phyloP scores from a whole-genome alignment of 805 yeast species.

The Candida coquimbonensis region DNA sequence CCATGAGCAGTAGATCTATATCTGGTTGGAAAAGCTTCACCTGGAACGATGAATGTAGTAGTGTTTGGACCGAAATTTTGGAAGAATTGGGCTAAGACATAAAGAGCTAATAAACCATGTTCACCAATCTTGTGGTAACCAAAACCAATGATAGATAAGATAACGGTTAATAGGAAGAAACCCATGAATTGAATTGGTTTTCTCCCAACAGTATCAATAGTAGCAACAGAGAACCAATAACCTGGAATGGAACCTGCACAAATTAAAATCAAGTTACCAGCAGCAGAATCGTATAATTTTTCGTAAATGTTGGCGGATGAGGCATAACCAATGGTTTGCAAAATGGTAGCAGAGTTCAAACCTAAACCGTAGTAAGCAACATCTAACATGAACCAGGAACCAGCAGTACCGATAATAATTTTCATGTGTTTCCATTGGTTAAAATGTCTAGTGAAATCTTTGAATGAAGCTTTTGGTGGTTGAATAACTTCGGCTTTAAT shows the following conservation, averaged over 20 bases:
- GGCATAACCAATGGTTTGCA: slow-evolving; percentile 81
- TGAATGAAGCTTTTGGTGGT: slow-evolving; percentile 78
- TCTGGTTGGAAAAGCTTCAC: slow-evolving; percentile 90
- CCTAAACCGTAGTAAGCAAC: slow-evolving; percentile 88
- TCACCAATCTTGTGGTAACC: slow-evolving; percentile 66
- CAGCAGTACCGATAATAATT: slow-evolving; percentile 82
- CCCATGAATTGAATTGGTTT: slow-evolving; percentile 76
- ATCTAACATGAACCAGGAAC: slow-evolving; percentile 86
- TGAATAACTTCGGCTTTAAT: slow-evolving; percentile 43
- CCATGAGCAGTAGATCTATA: slow-evolving; percentile 96
- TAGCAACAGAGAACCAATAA: slow-evolving; percentile 79
- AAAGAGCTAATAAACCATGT: slow-evolving; percentile 66
- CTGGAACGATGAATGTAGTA: slow-evolving; percentile 86
- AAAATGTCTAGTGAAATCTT: slow-evolving; percentile 69
- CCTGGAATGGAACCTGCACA: slow-evolving; percentile 97
- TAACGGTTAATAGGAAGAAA: slow-evolving; percentile 59
- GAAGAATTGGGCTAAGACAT: slow-evolving; percentile 80
- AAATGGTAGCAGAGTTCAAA: slow-evolving; percentile 72
- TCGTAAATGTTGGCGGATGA: slow-evolving; percentile 62
- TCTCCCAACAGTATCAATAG: slow-evolving; percentile 78
- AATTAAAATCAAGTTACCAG: slow-evolving; percentile 86
- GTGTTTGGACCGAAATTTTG: slow-evolving; percentile 91
- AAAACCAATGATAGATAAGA: slow-evolving; percentile 79
- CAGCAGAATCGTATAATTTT: slow-evolving; percentile 68
- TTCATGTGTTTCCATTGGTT: slow-evolving; percentile 80